phyloP scores from a whole-genome alignment of 2,329 filamentous ascomycete species.

The Talaromyces amestolkiae region DNA sequence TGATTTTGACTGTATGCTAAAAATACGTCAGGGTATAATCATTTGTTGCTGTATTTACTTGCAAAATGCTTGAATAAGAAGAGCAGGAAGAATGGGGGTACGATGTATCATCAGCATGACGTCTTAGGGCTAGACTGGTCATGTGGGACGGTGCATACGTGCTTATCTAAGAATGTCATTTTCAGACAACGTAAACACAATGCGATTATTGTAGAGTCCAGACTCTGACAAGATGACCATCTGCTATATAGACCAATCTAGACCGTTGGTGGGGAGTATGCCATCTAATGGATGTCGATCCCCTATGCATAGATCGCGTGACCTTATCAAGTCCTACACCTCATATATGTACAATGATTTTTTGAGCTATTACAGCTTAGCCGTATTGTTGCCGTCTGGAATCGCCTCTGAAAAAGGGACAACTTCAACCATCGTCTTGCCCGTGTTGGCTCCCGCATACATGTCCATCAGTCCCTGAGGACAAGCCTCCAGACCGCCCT shows the following conservation, averaged over 20 bases:
- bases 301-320: neutral
- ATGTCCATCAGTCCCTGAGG: constrained; percentile 63
- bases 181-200: neutral
- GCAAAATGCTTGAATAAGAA: too few species aligned
- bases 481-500: constrained; percentile 64
- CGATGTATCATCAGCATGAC: constrained; percentile 9
- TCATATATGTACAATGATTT: neutral
- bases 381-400: constrained; percentile 28
- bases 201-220: neutral
- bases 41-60: neutral
- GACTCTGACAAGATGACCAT: neutral
- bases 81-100: neutral
- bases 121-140: constrained; percentile 6
- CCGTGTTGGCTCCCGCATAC: constrained; percentile 68
- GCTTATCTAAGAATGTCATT: neutral
- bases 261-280: neutral
- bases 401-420: constrained; percentile 34
- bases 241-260: neutral
- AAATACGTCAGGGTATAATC: neutral
- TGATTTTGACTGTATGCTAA: neutral
- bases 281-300: neutral
- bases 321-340: neutral
- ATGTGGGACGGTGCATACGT: neutral
- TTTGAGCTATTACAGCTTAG: constrained; percentile 39
- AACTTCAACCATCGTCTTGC: constrained; percentile 57